These are phyloP conservation scores for Ziziphus jujuba DNA, from an alignment of 306 rosid species.

Conservation along the genomic window DNA sequence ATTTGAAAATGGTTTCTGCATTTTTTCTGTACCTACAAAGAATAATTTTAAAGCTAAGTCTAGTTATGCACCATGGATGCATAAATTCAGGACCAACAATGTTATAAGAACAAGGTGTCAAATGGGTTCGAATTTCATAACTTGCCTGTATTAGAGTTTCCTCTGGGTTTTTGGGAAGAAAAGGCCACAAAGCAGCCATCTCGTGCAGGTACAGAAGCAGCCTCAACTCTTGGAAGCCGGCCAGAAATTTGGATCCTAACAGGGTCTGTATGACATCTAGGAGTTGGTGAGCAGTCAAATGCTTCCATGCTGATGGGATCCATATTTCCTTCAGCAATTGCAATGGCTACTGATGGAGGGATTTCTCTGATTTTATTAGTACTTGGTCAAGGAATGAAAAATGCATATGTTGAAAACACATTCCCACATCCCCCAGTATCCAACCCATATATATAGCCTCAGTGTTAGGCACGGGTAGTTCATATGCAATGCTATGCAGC, in stretches of 20 bases:
- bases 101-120: background rate
- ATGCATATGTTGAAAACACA: background rate
- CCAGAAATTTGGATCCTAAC: slow-evolving; percentile 28
- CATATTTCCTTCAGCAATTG: slow-evolving; percentile 82
- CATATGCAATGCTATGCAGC: too few species aligned
- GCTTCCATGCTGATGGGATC: slow-evolving; percentile 80
- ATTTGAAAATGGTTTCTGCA: slow-evolving; percentile 22
- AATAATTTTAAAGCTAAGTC: background rate
- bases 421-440: too few species aligned
- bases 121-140: background rate
- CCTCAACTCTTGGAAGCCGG: slow-evolving; percentile 32
- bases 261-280: slow-evolving; percentile 30
- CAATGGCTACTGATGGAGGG: slow-evolving; percentile 64
- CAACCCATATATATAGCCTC: background rate
- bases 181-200: slow-evolving; percentile 53
- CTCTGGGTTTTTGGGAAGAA: slow-evolving; percentile 38
- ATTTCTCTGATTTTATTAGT: slow-evolving; percentile 54
- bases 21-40: slow-evolving; percentile 39
- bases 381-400: slow-evolving; percentile 52
- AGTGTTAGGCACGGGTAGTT: background rate
- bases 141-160: slow-evolving; percentile 52
- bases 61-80: background rate
- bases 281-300: slow-evolving; percentile 48
- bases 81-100: background rate
- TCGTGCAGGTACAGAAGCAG: slow-evolving; percentile 30